Percentiles rank a stretch among this genome's conserved stretches.
Conservation (phyloP, 148 eudicot genomes). For the Vaccinium myrtillus region DNA sequence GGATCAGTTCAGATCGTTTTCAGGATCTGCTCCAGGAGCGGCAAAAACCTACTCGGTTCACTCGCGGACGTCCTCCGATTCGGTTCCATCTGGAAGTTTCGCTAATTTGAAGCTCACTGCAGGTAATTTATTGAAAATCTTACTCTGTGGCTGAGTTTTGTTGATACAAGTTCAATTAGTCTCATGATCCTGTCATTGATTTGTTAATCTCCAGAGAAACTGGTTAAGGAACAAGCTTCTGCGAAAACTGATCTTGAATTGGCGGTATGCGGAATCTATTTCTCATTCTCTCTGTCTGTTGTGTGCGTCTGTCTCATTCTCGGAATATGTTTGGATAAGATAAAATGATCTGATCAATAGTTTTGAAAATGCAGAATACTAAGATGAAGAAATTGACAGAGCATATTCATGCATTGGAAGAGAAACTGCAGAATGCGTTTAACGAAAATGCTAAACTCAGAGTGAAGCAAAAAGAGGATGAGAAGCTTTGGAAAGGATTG, state of each 20-base stretch:
- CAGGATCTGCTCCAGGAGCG: conserved; percentile 49
- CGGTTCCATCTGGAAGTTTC: conserved; percentile 69
- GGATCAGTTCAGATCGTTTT: conserved; percentile 55
- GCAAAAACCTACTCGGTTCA: conserved; percentile 46
- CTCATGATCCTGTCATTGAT: conserved; percentile 14
- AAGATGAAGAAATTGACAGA: conserved; percentile 81
- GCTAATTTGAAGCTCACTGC: conserved; percentile 88
- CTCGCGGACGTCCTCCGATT: conserved; percentile 51
- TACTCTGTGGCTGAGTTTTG: not conserved
- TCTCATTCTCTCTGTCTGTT: not conserved
- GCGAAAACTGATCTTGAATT: conserved; percentile 77
- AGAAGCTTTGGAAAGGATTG: conserved; percentile 85
- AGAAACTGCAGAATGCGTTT: conserved; percentile 70
- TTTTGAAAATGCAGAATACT: conserved; percentile 51
- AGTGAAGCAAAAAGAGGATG: conserved; percentile 87
- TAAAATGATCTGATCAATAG: not conserved
- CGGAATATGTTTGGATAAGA: not conserved
- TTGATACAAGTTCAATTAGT: not conserved
- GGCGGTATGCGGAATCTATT: conserved; percentile 52
- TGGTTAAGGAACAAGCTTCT: conserved; percentile 88
- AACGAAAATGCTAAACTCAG: conserved; percentile 88
- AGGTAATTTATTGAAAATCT: conserved; percentile 31
- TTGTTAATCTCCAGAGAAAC: conserved; percentile 57
- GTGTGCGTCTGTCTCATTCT: not conserved
- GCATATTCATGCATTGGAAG: conserved; percentile 59